phyloP scores from a whole-genome alignment of 139 green algal species.

The Ettlia oleoabundans region DNA sequence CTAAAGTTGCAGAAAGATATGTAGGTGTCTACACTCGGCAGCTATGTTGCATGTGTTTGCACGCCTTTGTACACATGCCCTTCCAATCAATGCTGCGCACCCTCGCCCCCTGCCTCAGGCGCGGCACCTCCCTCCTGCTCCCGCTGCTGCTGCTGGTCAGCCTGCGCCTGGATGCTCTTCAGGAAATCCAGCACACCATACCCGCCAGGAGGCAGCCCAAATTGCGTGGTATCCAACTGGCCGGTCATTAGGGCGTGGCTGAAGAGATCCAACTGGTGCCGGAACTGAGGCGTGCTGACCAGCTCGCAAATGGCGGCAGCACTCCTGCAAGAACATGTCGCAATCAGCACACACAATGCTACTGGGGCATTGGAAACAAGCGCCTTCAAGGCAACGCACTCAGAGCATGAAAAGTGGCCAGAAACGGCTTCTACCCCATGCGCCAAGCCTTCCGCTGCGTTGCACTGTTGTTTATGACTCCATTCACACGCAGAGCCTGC shows the following conservation, averaged over 20 bases:
- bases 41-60: no score
- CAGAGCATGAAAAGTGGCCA: no score
- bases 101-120: no score
- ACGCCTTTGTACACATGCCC: no score
- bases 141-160: conserved; percentile 24
- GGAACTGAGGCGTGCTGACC: conserved; percentile 71
- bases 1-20: no score
- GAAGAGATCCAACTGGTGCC: conserved; percentile 67
- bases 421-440: no score
- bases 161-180: conserved; percentile 37
- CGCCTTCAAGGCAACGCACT: background rate
- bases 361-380: no score
- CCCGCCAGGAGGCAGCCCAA: conserved; percentile 62
- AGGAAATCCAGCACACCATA: conserved; percentile 46
- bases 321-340: conserved; percentile 27
- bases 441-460: no score
- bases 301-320: conserved; percentile 47
- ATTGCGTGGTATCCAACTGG: conserved; percentile 74
- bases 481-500: background rate
- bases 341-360: no score
- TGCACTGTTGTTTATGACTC: background rate
- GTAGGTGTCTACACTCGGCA: no score
- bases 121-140: background rate
- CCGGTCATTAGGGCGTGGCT: conserved; percentile 64
- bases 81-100: no score